phyloP scores from a whole-genome alignment of 805 yeast genomes.

The Lachancea sp. region DNA sequence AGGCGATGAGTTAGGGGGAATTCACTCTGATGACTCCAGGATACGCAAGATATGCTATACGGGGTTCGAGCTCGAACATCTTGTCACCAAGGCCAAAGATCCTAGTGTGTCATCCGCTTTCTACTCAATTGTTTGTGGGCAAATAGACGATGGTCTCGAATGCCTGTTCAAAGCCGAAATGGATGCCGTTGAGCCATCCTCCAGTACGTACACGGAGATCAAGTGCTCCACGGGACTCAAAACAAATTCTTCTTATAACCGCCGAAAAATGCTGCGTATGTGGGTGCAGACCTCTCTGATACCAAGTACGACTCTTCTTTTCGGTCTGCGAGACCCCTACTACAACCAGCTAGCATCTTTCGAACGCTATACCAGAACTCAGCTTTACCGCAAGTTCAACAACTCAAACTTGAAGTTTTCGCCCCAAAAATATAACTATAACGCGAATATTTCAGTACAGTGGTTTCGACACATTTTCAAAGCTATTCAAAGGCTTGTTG shows the following conservation, averaged over 20 bases:
- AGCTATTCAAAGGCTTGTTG: not conserved
- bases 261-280: conserved; percentile 28
- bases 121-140: conserved; percentile 24
- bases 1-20: conserved; percentile 10
- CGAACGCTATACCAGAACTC: conserved; percentile 17
- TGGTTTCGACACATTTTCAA: conserved; percentile 22
- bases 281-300: conserved; percentile 30
- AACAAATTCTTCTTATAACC: conserved; percentile 19
- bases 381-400: conserved; percentile 18
- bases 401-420: conserved; percentile 11
- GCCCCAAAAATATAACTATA: conserved; percentile 18
- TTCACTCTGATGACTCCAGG: conserved; percentile 9
- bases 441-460: conserved; percentile 23
- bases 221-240: conserved; percentile 26
- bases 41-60: conserved; percentile 21
- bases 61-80: conserved; percentile 30
- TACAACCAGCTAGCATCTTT: conserved; percentile 23
- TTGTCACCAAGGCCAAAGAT: conserved; percentile 11
- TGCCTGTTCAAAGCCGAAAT: conserved; percentile 31
- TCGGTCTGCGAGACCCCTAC: conserved; percentile 26
- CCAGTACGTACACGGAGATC: conserved; percentile 24
- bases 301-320: conserved; percentile 25
- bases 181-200: conserved; percentile 23
- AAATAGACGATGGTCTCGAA: conserved; percentile 13
- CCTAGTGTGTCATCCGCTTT: conserved; percentile 6